Evolutionary conservation across 108 stramenopile genomes (phyloP).

Genomic region (Skeletonema menzelii): DNA sequence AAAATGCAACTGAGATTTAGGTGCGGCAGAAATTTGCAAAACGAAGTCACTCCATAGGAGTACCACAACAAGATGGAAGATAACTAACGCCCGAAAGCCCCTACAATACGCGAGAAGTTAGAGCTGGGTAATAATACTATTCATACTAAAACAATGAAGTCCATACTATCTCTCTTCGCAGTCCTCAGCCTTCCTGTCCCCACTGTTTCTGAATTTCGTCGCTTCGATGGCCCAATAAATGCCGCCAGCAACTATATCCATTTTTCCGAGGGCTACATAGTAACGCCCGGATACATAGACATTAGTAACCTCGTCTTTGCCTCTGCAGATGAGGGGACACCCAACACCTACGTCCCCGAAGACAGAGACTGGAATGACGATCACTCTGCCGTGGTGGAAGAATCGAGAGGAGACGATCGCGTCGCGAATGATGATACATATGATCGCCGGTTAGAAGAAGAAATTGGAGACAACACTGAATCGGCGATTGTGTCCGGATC

Average conservation of each 20-base stretch:
- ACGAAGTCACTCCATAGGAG: too few species aligned
- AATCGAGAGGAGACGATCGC: background rate
- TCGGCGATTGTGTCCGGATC: slow-evolving; percentile 10
- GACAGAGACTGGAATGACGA: slow-evolving; percentile 10
- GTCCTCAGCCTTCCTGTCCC: background rate
- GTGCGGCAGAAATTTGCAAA: too few species aligned
- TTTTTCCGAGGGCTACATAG: slow-evolving; percentile 70
- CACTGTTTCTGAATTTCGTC: slow-evolving; percentile 27
- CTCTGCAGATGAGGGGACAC: slow-evolving; percentile 3
- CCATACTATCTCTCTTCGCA: background rate
- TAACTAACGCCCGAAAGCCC: too few species aligned
- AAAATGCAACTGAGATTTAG: too few species aligned
- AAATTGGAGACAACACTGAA: slow-evolving; percentile 34
- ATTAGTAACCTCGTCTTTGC: slow-evolving; percentile 56
- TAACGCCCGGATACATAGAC: slow-evolving; percentile 82
- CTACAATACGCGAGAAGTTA: background rate
- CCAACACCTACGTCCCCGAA: background rate
- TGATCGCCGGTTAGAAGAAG: slow-evolving; percentile 13
- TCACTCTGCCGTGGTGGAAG: slow-evolving; percentile 6
- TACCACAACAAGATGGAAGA: too few species aligned
- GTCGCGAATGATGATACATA: slow-evolving; percentile 17
- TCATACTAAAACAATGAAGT: slow-evolving; percentile 5
- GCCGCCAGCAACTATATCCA: slow-evolving; percentile 63
- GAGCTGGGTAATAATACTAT: too few species aligned
- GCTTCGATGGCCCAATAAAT: slow-evolving; percentile 41